These are phyloP conservation scores for Cochlearia excelsa DNA, from an alignment of 345 rosid species.

Conservation along the genomic window DNA sequence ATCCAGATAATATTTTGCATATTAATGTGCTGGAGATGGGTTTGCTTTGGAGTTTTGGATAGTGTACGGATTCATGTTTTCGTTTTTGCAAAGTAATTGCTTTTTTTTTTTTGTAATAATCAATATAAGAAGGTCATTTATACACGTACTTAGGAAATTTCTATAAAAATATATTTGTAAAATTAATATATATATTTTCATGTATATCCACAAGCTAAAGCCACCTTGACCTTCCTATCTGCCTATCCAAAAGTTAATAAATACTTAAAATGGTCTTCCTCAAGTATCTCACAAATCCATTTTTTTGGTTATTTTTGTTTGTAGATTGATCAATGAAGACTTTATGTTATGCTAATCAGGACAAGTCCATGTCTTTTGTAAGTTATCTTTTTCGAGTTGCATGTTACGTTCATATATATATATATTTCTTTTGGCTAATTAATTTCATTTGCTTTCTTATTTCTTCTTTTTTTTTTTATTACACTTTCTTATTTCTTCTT, in stretches of 20 bases:
- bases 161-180: not conserved
- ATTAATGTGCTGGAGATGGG: constrained; percentile 14
- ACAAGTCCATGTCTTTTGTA: constrained; percentile 10
- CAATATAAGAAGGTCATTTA: not conserved
- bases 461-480: too few relatives aligned
- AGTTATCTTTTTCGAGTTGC: too few relatives aligned
- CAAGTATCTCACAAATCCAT: not conserved
- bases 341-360: constrained; percentile 7
- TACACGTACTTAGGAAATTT: not conserved
- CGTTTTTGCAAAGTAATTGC: not conserved
- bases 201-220: not conserved
- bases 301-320: not conserved
- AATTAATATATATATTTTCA: not conserved
- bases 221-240: constrained; percentile 1
- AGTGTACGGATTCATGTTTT: constrained; percentile 11
- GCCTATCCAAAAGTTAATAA: constrained; percentile 7
- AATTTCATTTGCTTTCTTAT: not conserved
- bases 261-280: constrained; percentile 5
- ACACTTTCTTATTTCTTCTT: not conserved
- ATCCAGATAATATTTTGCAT: too few relatives aligned
- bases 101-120: not conserved
- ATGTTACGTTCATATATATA: too few relatives aligned
- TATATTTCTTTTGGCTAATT: too few relatives aligned
- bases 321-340: constrained; percentile 10
- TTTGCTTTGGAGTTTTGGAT: constrained; percentile 27